Conservation (phyloP, 106 monocot species). For the Dendrobium huoshanense region DNA sequence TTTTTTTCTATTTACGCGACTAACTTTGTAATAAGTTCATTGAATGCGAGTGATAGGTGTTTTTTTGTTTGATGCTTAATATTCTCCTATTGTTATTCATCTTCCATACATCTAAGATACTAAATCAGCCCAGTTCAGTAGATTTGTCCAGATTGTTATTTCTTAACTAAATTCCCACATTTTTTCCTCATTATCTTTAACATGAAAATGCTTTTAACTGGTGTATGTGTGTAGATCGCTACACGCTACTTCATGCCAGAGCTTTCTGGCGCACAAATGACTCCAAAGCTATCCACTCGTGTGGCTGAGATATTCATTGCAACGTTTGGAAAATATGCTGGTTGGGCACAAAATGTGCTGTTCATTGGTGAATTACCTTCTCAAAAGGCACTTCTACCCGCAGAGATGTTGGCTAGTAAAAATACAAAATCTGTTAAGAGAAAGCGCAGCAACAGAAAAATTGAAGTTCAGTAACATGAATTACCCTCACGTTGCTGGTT, state of each 20-base stretch:
- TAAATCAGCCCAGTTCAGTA: no score
- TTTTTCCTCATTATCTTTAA: not conserved
- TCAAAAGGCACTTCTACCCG: constrained; percentile 32
- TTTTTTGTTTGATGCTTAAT: no score
- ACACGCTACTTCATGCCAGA: constrained; percentile 70
- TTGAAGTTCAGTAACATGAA: not conserved
- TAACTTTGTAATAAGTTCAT: no score
- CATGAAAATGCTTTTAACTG: not conserved
- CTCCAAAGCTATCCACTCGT: constrained; percentile 46
- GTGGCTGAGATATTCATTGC: constrained; percentile 66
- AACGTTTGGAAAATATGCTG: constrained; percentile 86
- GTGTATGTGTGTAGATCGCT: constrained; percentile 56
- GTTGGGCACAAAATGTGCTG: constrained; percentile 92
- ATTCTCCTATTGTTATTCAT: no score
- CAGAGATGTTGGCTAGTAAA: not conserved
- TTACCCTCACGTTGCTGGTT: not conserved
- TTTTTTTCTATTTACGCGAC: no score
- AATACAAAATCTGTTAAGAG: constrained; percentile 4
- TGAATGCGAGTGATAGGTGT: no score
- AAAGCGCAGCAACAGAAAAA: not conserved
- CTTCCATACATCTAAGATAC: no score
- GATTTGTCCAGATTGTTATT: no score
- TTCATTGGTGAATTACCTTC: constrained; percentile 87
- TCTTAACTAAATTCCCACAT: not conserved
- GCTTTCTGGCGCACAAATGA: constrained; percentile 49